Conservation (phyloP, 1,284 basidiomycete genomes). For the Apiotrichum siamense region DNA sequence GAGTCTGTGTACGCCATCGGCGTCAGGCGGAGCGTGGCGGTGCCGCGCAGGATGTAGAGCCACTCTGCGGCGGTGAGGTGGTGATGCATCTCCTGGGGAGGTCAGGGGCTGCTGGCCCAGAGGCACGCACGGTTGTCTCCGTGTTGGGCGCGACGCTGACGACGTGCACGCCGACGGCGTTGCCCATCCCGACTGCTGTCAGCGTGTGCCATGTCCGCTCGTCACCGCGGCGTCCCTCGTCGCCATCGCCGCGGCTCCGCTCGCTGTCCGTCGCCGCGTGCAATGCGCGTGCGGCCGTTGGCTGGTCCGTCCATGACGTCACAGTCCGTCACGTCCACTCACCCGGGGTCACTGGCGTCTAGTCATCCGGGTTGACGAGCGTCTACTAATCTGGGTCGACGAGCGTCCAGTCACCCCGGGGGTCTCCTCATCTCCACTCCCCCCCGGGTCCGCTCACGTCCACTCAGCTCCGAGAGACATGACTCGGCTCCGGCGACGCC, state of each 20-base stretch:
- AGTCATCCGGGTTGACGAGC: too few relatives aligned
- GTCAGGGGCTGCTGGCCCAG: neutral
- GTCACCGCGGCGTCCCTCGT: neutral
- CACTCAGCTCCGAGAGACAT: too few relatives aligned
- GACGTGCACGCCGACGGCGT: slow-evolving; percentile 14
- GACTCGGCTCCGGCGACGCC: too few relatives aligned
- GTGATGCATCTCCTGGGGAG: slow-evolving; percentile 21
- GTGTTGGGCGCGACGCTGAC: slow-evolving; percentile 7
- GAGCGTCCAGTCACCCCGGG: too few relatives aligned
- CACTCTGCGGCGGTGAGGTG: slow-evolving; percentile 25
- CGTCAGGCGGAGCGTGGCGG: slow-evolving; percentile 12
- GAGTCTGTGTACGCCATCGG: neutral
- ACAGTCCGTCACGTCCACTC: too few relatives aligned
- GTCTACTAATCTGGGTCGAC: too few relatives aligned
- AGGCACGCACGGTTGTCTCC: slow-evolving; percentile 18
- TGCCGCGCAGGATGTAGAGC: slow-evolving; percentile 25
- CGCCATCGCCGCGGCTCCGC: neutral
- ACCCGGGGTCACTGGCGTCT: too few relatives aligned
- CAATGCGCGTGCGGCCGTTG: too few relatives aligned
- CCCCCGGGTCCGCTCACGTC: neutral
- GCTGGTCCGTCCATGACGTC: too few relatives aligned
- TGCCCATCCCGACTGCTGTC: slow-evolving; percentile 4
- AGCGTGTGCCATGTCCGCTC: neutral
- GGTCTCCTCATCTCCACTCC: neutral
- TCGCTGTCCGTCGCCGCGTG: neutral